phyloP scores from a whole-genome alignment of 441 rosid genomes.

The Gossypium aridum region DNA sequence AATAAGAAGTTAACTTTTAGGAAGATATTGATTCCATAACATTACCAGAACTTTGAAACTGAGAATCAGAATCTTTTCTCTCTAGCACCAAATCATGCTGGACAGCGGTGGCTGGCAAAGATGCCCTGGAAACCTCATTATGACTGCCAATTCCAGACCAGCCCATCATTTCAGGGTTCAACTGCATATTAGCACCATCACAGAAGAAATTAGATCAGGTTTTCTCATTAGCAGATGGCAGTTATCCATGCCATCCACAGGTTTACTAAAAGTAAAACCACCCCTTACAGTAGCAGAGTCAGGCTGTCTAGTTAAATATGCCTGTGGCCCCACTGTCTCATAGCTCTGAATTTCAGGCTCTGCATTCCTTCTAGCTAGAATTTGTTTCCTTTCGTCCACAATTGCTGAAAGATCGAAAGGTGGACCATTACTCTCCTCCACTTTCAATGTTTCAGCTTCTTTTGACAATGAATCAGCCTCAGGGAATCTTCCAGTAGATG shows the following conservation, averaged over 20 bases:
- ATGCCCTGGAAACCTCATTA: conserved; percentile 35
- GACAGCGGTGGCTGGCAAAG: conserved; percentile 25
- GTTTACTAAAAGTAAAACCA: conserved; percentile 24
- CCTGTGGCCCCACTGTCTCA: conserved; percentile 37
- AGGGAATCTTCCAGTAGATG: conserved; percentile 45
- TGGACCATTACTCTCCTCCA: conserved; percentile 40
- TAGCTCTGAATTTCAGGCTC: conserved; percentile 46
- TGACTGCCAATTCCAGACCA: conserved; percentile 43
- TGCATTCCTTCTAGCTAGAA: conserved; percentile 33
- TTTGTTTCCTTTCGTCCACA: conserved; percentile 50
- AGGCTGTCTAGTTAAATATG: conserved; percentile 28
- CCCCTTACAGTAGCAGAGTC: conserved; percentile 29
- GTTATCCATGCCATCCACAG: conserved; percentile 32
- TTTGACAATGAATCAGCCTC: conserved; percentile 40
- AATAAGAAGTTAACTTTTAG: conserved; percentile 1
- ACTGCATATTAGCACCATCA: conserved; percentile 33
- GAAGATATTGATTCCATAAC: neutral
- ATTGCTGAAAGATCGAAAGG: conserved; percentile 25
- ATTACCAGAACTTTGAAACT: conserved; percentile 32
- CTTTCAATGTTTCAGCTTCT: conserved; percentile 42
- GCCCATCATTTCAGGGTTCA: conserved; percentile 39
- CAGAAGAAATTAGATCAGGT: conserved; percentile 35
- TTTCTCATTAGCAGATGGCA: conserved; percentile 33
- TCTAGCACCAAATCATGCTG: conserved; percentile 33
- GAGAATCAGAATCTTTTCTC: conserved; percentile 29